Percentiles rank a stretch among this genome's conserved stretches.
Conservation (phyloP, 1,139 yeast genomes). For the Suhomyces ambrosiae region DNA sequence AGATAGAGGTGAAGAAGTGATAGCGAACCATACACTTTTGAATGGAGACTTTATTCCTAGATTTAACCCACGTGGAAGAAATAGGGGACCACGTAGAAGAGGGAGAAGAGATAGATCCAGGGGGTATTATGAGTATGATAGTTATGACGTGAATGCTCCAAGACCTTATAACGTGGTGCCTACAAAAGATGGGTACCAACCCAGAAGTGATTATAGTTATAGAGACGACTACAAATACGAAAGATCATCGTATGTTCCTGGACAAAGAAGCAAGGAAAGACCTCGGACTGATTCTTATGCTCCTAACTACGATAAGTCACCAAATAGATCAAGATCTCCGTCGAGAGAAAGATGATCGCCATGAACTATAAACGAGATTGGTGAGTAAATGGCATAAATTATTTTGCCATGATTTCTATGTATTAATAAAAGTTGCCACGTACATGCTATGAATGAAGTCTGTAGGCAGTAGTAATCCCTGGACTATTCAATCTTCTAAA, state of each 20-base stretch:
- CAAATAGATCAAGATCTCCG: conserved; percentile 19
- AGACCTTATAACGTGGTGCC: conserved; percentile 18
- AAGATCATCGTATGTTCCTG: conserved; percentile 22
- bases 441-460: no score
- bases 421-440: background rate
- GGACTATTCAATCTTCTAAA: no score
- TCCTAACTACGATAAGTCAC: conserved; percentile 17
- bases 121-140: conserved; percentile 10
- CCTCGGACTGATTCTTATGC: conserved; percentile 25
- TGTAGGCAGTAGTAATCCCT: no score
- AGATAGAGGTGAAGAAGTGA: conserved; percentile 32
- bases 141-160: conserved; percentile 14
- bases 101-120: conserved; percentile 10
- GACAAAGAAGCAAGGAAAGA: conserved; percentile 12
- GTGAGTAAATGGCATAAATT: no score
- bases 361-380: no score
- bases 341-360: conserved; percentile 13
- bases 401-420: no score
- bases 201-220: conserved; percentile 3
- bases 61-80: conserved; percentile 17
- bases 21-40: conserved; percentile 44
- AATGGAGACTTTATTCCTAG: conserved; percentile 35
- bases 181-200: conserved; percentile 8
- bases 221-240: conserved; percentile 14
- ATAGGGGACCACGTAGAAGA: conserved; percentile 15